phyloP scores from a whole-genome alignment of 441 rosid species.

The Syzygium malaccense region DNA sequence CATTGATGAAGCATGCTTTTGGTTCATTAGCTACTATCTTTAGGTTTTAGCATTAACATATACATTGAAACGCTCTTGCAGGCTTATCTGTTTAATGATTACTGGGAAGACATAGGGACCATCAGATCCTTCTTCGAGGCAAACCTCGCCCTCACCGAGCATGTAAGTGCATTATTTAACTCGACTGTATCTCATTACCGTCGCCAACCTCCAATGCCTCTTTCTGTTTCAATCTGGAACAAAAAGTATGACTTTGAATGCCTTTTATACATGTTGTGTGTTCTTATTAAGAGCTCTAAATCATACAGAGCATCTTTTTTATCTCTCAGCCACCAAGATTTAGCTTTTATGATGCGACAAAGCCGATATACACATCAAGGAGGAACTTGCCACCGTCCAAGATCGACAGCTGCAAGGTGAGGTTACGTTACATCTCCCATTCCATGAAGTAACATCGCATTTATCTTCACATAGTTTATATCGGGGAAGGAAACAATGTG shows the following conservation, averaged over 20 bases:
- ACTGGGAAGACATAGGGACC: constrained; percentile 96
- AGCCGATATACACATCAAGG: constrained; percentile 86
- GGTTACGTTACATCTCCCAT: not conserved
- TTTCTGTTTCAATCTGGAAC: not conserved
- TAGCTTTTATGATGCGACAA: constrained; percentile 88
- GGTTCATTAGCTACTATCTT: not conserved
- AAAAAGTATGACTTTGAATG: not conserved
- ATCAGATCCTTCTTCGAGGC: constrained; percentile 92
- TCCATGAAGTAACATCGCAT: not conserved
- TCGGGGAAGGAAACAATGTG: not conserved
- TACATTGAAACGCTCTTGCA: constrained; percentile 18
- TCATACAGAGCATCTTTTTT: not conserved
- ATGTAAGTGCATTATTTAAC: constrained; percentile 39
- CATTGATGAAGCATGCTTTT: not conserved
- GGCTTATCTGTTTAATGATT: constrained; percentile 92
- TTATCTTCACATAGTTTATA: not conserved
- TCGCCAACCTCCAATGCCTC: not conserved
- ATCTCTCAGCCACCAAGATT: constrained; percentile 62
- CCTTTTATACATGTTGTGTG: not conserved
- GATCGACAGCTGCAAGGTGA: constrained; percentile 74
- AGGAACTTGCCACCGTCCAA: constrained; percentile 84
- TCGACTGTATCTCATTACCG: not conserved
- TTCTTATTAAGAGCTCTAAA: not conserved
- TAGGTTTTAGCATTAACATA: not conserved
- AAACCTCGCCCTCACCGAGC: constrained; percentile 85